Percentiles rank a stretch among this genome's conserved stretches.
Conservation (phyloP, 768 basidiomycete species). For the Phlegmacium glaucopus region DNA sequence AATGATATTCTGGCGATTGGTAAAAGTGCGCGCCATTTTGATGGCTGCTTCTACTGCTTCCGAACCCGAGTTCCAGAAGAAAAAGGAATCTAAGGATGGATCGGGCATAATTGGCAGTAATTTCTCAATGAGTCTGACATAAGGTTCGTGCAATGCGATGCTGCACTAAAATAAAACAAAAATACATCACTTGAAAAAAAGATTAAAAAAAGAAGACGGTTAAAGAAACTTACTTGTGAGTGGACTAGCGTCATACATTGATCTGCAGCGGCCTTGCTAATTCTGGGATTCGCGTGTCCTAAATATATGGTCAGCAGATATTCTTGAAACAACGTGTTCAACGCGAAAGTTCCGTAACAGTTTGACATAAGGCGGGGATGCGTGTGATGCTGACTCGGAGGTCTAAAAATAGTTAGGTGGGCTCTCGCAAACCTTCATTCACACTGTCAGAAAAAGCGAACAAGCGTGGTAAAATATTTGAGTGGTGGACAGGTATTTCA, state of each 20-base stretch:
- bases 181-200: not conserved
- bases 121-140: conserved; percentile 81
- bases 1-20: conserved; percentile 85
- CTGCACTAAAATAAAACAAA: conserved; percentile 56
- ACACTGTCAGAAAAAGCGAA: no score
- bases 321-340: not conserved
- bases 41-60: conserved; percentile 90
- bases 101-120: conserved; percentile 89
- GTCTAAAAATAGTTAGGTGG: no score
- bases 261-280: conserved; percentile 85
- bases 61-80: conserved; percentile 96
- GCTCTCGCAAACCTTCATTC: no score
- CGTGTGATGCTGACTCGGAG: no score
- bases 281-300: conserved; percentile 88
- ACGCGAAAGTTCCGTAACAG: not conserved
- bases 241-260: conserved; percentile 83
- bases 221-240: conserved; percentile 57
- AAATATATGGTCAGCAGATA: not conserved
- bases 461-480: no score
- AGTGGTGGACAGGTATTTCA: no score
- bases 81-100: conserved; percentile 89
- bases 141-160: conserved; percentile 84
- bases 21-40: conserved; percentile 80
- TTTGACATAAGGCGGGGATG: no score
- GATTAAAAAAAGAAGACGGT: not conserved